These are phyloP conservation scores for Neurospora sp. DNA, from an alignment of 495 filamentous ascomycete species.

Conservation along the genomic window DNA sequence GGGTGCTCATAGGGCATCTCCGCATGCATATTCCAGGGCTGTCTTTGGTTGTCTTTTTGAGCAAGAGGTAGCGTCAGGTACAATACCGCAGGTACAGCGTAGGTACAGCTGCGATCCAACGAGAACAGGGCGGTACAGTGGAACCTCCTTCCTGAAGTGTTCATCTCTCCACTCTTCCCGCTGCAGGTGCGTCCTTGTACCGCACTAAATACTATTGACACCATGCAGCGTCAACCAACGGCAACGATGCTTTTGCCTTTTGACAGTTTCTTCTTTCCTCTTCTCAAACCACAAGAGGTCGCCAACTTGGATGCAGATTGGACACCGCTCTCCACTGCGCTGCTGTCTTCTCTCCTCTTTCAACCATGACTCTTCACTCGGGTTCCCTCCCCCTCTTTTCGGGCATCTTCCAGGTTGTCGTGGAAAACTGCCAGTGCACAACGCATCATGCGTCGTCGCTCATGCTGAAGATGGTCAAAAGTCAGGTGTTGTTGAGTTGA, in stretches of 20 bases:
- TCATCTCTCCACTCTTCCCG: neutral
- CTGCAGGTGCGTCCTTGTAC: neutral
- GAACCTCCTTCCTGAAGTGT: neutral
- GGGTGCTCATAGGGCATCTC: conserved; percentile 25
- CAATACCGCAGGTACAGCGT: neutral
- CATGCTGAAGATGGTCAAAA: neutral
- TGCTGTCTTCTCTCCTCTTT: neutral
- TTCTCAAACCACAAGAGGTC: neutral
- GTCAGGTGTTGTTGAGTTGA: neutral
- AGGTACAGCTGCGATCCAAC: neutral
- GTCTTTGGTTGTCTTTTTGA: conserved; percentile 1
- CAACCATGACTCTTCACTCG: neutral
- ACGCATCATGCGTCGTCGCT: neutral
- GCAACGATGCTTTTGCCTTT: neutral
- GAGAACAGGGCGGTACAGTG: neutral
- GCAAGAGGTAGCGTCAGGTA: conserved; percentile 12
- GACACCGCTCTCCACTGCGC: neutral
- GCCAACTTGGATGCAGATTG: neutral
- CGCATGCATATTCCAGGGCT: conserved; percentile 24
- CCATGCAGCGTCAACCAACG: neutral
- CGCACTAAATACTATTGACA: neutral
- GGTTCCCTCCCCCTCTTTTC: neutral
- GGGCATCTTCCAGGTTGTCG: neutral
- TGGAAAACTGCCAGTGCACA: neutral
- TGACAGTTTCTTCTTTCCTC: neutral